A percentile compares a stretch with the other conserved stretches of the same genome.
phyloP scores from a whole-genome alignment of 129 eudicot species.

The Artemisia annua region DNA sequence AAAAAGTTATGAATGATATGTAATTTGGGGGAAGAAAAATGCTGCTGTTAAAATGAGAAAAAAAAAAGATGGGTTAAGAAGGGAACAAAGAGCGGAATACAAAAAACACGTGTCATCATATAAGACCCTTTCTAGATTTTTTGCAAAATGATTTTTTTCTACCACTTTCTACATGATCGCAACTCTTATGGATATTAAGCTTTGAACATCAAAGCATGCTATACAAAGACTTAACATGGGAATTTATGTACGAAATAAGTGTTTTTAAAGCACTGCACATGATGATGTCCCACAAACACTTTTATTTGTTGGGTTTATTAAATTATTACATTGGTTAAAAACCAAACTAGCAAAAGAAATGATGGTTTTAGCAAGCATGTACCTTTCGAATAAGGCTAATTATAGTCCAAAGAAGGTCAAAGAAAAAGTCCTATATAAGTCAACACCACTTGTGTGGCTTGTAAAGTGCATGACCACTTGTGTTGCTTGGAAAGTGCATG shows the following conservation, averaged over 20 bases:
- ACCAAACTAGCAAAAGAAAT: conserved; percentile 27
- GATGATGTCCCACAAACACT: conserved; percentile 27
- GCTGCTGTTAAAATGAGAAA: no score
- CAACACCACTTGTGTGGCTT: conserved; percentile 33
- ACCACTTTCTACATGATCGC: no score
- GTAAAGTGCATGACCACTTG: conserved; percentile 22
- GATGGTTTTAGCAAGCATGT: conserved; percentile 37
- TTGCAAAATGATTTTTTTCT: no score
- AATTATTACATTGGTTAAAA: conserved; percentile 19
- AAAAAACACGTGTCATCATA: no score
- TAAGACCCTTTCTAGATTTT: no score
- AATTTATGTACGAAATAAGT: conserved; percentile 11
- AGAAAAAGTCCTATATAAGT: conserved; percentile 23
- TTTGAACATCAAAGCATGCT: background rate
- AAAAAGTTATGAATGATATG: no score
- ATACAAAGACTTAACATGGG: conserved; percentile 10
- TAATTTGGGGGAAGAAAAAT: no score
- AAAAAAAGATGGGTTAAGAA: no score
- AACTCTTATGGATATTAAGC: background rate
- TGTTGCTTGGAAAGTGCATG: conserved; percentile 23
- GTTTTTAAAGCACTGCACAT: conserved; percentile 27
- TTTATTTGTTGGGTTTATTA: background rate
- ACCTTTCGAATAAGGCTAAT: conserved; percentile 32
- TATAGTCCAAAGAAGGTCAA: conserved; percentile 34
- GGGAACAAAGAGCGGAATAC: no score